Base-by-base conservation (phyloP, 1,284 basidiomycete genomes). In the Trichosporon ovoides region DNA sequence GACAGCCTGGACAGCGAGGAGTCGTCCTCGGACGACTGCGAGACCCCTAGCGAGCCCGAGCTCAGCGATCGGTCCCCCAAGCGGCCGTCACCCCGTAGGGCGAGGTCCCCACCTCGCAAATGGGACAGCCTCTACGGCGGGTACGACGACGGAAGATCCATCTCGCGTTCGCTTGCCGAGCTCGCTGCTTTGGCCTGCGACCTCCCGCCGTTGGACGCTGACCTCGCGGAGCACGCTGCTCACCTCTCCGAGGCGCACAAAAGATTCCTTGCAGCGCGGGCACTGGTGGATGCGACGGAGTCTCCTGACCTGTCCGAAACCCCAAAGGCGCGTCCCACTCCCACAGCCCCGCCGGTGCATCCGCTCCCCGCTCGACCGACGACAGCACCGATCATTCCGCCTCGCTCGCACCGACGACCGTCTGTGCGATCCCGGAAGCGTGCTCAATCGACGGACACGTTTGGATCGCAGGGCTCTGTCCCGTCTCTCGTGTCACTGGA, bases 401-500 rank as follows among this genome's bases (percentile, higher is more conserved):
- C 19, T 19, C 48, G 24, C 35, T 34, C 49, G 38, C 28, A n/a
- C 19, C 38, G 40, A 20, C 40, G 40, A 2, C 22, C 4, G 22
- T 24, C 40, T 13, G 31, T 19, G 16, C 31, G 13, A 19, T 14
- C 31, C 13, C 6, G 18, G 4, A 40, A 38, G 22, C n/a, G 34
- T 1, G n/a, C 51, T 12, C 33, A 34, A 14, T 38, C 34, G 22
- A 52, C 60, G n/a, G 60, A 66, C 24, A 55, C 54, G 5, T 60
- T 56, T 54, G 38, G 18, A 40, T 71, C 72, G 24, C 72, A 68
- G 57, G 58, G 65, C 1, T 75, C 73, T 2, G 67, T 73, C 40
- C 72, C 72, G 1, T 74, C 73, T 7, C 54, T 69, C 16, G n/a
- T 70, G 65, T 38, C 71, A 65, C 46, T 69, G 66, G 20, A 68